Evolutionary conservation across 805 yeast species (phyloP), one percentile per base, ranked within the genome.

Genomic region (Nakazawaea ambrosiae): DNA sequence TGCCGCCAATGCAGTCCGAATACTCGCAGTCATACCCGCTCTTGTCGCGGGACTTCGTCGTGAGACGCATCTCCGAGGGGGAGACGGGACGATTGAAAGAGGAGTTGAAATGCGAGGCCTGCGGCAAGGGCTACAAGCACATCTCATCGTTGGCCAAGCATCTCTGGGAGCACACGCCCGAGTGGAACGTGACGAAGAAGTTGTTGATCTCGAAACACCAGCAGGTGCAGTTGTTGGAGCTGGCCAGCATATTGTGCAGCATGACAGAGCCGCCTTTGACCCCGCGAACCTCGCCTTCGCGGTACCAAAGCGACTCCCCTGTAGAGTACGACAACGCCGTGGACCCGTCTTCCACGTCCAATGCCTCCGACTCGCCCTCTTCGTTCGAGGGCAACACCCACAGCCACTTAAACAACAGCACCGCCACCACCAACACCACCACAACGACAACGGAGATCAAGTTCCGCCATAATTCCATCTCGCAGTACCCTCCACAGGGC

Each of bases 131-230:
- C 17, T 86, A 86, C 55, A 87, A 85, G 55, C 96, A 86, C 60
- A 81, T 86, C 5, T 78, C 88, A 1, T 80, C 89, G n/a, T 67
- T 85, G 42, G 92, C 94, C 2, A 85, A 85, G 57, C 95, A 85
- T 60, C 60, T 86, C 27, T 86, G 95, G 95, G 96, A 86, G 53
- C 96, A 86, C 56, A 86, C 96, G 0, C 95, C 95, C 0, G 95
- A 87, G 54, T 86, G 96, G 96, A 83, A 78, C 50, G 80, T 81
- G 55, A 87, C 95, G 3, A 81, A 84, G 47, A 83, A 82, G 54
- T 63, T 86, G 37, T 64, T 81, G 26, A 84, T 87, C 26, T 79
- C 86, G n/a, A 84, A 84, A 57, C 94, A 84, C 58, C 94, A 84
- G 57, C 94, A 84, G 55, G 94, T 85, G 12, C 94, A 84, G 58